phyloP scores from a whole-genome alignment of 495 filamentous ascomycete species.

The Aspergillus ostianus region DNA sequence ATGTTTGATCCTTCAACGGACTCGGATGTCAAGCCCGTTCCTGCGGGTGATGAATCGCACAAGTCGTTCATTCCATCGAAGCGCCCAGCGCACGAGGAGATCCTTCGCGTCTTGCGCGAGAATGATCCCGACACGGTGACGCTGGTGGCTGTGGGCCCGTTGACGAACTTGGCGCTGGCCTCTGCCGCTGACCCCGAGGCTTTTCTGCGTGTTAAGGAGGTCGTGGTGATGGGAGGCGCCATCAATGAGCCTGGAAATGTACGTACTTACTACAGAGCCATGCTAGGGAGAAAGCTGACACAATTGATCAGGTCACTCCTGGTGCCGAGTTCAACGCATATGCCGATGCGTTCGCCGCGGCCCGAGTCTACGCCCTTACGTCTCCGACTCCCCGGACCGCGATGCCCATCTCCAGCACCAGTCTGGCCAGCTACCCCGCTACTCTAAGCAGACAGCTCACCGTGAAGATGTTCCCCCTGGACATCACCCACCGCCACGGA shows the following conservation, averaged over 20 bases:
- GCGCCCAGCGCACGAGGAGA: slow-evolving; percentile 72
- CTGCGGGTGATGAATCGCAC: slow-evolving; percentile 31
- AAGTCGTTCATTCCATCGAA: slow-evolving; percentile 70
- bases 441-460: slow-evolving; percentile 65
- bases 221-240: slow-evolving; percentile 97
- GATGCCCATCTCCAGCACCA: slow-evolving; percentile 56
- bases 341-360: slow-evolving; percentile 80
- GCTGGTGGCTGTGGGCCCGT: slow-evolving; percentile 82
- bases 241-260: slow-evolving; percentile 77
- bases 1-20: slow-evolving; percentile 62
- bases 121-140: slow-evolving; percentile 82
- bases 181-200: slow-evolving; percentile 80
- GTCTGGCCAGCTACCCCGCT: slow-evolving; percentile 64
- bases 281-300: slow-evolving; percentile 6
- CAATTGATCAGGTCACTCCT: slow-evolving; percentile 57
- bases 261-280: slow-evolving; percentile 12
- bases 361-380: slow-evolving; percentile 85
- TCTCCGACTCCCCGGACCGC: slow-evolving; percentile 68
- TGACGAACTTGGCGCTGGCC: slow-evolving; percentile 88
- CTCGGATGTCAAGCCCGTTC: slow-evolving; percentile 36
- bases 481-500: slow-evolving; percentile 78
- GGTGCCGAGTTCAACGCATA: slow-evolving; percentile 82
- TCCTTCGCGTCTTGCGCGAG: slow-evolving; percentile 74
- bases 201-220: slow-evolving; percentile 83
- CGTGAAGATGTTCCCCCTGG: slow-evolving; percentile 79